Base-by-base conservation (phyloP, 164 flowering plant species). In the Kingdonia uniflora region DNA sequence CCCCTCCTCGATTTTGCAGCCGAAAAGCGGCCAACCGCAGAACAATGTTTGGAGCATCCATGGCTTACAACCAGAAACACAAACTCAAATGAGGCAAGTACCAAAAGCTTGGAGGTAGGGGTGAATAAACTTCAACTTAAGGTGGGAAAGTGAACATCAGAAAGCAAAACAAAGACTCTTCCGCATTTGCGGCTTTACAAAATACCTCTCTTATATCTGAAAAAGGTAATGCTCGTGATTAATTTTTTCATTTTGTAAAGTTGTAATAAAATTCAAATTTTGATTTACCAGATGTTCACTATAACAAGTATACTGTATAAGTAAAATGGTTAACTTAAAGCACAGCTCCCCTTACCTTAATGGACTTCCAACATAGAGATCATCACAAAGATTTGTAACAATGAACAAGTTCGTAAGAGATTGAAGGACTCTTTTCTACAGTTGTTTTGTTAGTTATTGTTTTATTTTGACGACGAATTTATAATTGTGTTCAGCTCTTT, bases 21-120 rank as follows among this genome's bases (percentile, higher is more conserved):
- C 29, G 97, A 87, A 73, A 91, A 83, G 67, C 73, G 97, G 52
- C 97, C 95, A 25, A 83, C 95, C 25, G 96, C 96, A 19, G 76
- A 80, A 61, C 83, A 87, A 55, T 81, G 87, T 67, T 71, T 87
- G 54, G 80, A 87, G 44, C 90, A 87, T 57, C 84, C 86, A 8
- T 91, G 97, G 97, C 77, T 91, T 46, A 72, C 60, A 42, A 23
- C 48, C 54, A 62, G 23, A 20, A 67, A 61, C 44, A 56, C 58
- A 37, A 41, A 59, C 14, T 57, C 56, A 6, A 52, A 53, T 43
- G 75, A 62, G 47, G 60, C 71, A 22, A 56, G 55, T 51, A 17
- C 63, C 46, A 73, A 67, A 39, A 80, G 71, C 56, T 35, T 77
- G 56, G 71, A 55, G 46, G 63, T 55, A 61, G 80, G 77, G 42